Evolutionary conservation across 2,329 filamentous ascomycete species (phyloP).

Genomic region (Clarireedia sp.): DNA sequence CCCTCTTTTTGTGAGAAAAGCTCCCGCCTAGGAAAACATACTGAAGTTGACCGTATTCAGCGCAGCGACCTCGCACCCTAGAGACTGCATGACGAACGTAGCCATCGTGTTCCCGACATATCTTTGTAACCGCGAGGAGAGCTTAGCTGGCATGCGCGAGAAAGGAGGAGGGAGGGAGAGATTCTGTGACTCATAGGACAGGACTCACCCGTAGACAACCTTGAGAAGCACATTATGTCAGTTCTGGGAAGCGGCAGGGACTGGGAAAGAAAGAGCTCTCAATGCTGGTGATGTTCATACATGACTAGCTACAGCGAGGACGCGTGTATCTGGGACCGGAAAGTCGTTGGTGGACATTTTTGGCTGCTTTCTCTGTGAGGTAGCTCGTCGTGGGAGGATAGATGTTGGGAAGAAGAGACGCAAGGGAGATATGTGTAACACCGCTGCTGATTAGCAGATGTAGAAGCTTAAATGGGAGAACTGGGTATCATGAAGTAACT

Average conservation of each 20-base stretch:
- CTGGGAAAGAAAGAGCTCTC: slow-evolving; percentile 1
- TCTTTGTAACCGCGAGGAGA: slow-evolving; percentile 38
- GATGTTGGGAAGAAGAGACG: too few species aligned
- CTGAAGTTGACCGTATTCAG: slow-evolving; percentile 98
- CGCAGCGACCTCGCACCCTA: slow-evolving; percentile 89
- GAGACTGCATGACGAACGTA: slow-evolving; percentile 83
- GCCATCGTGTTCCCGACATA: slow-evolving; percentile 98
- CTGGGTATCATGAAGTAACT: background rate
- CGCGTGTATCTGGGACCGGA: slow-evolving; percentile 51
- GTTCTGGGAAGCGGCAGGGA: slow-evolving; percentile 8
- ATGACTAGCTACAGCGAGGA: slow-evolving; percentile 90
- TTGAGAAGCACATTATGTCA: slow-evolving; percentile 33
- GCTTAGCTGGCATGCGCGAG: slow-evolving; percentile 13
- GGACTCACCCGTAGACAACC: slow-evolving; percentile 66
- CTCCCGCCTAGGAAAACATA: slow-evolving; percentile 38
- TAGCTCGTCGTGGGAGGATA: too few species aligned
- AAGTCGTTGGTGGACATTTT: slow-evolving; percentile 25
- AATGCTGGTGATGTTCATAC: slow-evolving; percentile 46
- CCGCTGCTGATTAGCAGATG: too few species aligned
- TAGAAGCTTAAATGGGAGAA: background rate
- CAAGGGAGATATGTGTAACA: too few species aligned
- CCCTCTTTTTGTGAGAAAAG: background rate
- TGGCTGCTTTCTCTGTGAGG: too few species aligned
- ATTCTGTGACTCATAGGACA: slow-evolving; percentile 28
- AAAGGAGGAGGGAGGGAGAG: background rate